Percentiles rank a stretch among this genome's conserved stretches.
Evolutionary conservation across 192 early-diverging fungal species (phyloP).

Genomic region (Rhizophagus clarus): DNA sequence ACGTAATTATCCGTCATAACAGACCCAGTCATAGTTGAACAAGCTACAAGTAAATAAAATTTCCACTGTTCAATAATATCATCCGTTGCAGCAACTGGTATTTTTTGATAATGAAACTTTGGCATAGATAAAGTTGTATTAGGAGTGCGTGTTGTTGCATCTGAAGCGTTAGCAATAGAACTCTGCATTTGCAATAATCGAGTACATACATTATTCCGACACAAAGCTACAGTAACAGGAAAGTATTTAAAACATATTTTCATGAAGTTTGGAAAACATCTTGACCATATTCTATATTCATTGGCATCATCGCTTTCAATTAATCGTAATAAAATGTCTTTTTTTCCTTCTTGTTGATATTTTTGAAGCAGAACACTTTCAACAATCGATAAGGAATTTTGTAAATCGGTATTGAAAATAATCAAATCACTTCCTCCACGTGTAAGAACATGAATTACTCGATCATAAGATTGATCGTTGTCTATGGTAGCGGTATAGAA

Average conservation of each 20-base stretch:
- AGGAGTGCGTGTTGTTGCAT: conserved; percentile 48
- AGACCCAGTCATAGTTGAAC: conserved; percentile 61
- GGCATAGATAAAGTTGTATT: conserved; percentile 54
- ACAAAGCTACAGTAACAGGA: conserved; percentile 46
- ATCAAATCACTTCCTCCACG: conserved; percentile 49
- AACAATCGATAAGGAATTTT: conserved; percentile 38
- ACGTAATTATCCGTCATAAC: conserved; percentile 41
- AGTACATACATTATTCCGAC: conserved; percentile 59
- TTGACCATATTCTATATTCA: conserved; percentile 63
- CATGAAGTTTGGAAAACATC: conserved; percentile 65
- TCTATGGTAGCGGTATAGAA: conserved; percentile 14
- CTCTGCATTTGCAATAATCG: conserved; percentile 67
- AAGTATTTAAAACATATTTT: conserved; percentile 63
- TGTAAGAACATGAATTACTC: conserved; percentile 42
- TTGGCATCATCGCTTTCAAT: conserved; percentile 18
- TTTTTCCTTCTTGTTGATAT: conserved; percentile 51
- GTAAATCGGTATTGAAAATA: conserved; percentile 51
- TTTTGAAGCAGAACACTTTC: conserved; percentile 50
- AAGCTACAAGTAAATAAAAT: conserved; percentile 71
- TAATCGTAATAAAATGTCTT: conserved; percentile 54
- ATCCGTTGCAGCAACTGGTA: conserved; percentile 47
- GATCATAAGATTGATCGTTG: conserved; percentile 29
- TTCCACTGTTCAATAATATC: conserved; percentile 79
- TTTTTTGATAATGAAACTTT: conserved; percentile 39
- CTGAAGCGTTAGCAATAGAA: conserved; percentile 56